These are phyloP conservation scores for Neonectria magnoliae DNA, from an alignment of 2,329 filamentous ascomycete species.

Conservation along the genomic window DNA sequence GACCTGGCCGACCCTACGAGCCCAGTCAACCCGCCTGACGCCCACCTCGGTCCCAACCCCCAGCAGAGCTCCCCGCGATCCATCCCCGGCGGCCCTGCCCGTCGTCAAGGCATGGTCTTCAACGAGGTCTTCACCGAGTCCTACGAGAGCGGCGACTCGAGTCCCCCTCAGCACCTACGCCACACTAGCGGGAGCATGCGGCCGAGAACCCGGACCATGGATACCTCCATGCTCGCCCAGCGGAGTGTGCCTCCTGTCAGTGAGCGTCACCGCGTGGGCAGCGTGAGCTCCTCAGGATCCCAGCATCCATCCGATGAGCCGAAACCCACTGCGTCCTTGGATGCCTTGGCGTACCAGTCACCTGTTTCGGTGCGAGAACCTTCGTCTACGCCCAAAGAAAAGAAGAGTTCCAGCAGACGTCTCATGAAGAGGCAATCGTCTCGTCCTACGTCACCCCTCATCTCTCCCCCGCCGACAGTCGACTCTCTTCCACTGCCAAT, in stretches of 20 bases:
- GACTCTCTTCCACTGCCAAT: conserved; percentile 70
- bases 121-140: conserved; percentile 64
- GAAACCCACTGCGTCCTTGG: conserved; percentile 52
- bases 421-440: conserved; percentile 65
- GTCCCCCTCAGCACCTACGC: conserved; percentile 48
- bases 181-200: conserved; percentile 52
- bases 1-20: conserved; percentile 57
- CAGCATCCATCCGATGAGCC: conserved; percentile 63
- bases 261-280: conserved; percentile 74
- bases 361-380: conserved; percentile 49
- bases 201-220: conserved; percentile 68
- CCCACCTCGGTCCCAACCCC: conserved; percentile 38
- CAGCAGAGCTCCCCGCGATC: conserved; percentile 49
- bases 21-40: conserved; percentile 37
- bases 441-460: conserved; percentile 67
- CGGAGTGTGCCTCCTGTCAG: conserved; percentile 48
- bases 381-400: conserved; percentile 47
- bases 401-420: conserved; percentile 61
- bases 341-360: conserved; percentile 56
- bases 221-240: conserved; percentile 62
- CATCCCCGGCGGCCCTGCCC: conserved; percentile 49
- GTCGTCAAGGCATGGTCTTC: conserved; percentile 70
- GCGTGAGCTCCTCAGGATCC: conserved; percentile 71
- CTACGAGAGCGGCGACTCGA: conserved; percentile 58
- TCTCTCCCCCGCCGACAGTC: conserved; percentile 64